Evolutionary conservation across 345 rosid genomes (phyloP).

Genomic region (Eucalyptus sp.): DNA sequence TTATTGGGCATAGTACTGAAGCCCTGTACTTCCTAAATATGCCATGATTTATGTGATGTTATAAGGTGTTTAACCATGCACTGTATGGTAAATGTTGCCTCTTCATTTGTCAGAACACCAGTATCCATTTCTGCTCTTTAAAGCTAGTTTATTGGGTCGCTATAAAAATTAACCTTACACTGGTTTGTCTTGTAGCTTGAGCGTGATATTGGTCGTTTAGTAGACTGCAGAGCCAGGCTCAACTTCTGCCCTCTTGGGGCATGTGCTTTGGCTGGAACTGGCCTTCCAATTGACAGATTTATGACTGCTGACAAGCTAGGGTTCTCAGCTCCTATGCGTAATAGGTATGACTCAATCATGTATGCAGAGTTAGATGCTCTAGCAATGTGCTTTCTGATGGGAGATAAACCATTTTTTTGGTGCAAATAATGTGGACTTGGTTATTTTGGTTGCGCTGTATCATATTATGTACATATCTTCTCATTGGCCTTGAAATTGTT

Average conservation of each 20-base stretch:
- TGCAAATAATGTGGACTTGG: neutral
- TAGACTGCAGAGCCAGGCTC: conserved; percentile 65
- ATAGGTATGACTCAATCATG: conserved; percentile 43
- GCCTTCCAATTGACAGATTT: conserved; percentile 84
- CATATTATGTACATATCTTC: neutral
- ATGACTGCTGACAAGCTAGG: conserved; percentile 71
- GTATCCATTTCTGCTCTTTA: neutral
- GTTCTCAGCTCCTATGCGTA: conserved; percentile 81
- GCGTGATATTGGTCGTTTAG: conserved; percentile 80
- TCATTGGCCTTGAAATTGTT: neutral
- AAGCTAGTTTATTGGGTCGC: neutral
- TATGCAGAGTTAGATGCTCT: neutral
- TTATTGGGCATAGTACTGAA: neutral
- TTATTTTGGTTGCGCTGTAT: neutral
- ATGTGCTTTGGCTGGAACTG: conserved; percentile 97
- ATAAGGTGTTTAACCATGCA: neutral
- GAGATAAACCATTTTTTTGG: neutral
- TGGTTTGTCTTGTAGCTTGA: conserved; percentile 53
- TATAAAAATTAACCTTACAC: neutral
- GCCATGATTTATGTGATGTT: neutral
- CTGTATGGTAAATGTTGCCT: neutral
- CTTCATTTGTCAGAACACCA: neutral
- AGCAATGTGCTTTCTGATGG: neutral
- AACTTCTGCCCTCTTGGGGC: conserved; percentile 90
- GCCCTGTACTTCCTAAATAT: neutral